These are phyloP conservation scores for Knufia fluminis DNA, from an alignment of 2,329 filamentous ascomycete genomes.

Conservation along the genomic window DNA sequence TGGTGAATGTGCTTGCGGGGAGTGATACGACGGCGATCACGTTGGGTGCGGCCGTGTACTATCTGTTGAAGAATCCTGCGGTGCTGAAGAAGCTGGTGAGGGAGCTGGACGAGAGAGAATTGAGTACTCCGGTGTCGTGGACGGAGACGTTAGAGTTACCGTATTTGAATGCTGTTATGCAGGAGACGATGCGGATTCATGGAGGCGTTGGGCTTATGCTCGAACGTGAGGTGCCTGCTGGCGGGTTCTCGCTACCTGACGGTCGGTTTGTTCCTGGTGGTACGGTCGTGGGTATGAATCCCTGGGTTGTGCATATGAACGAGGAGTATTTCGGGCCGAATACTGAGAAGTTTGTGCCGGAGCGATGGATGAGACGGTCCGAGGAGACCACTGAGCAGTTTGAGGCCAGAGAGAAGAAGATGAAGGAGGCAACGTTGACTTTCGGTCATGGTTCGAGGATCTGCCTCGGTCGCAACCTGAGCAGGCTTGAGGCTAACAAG, in stretches of 20 bases:
- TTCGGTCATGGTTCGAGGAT: neutral
- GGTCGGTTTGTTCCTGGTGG: slow-evolving; percentile 24
- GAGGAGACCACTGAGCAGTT: neutral
- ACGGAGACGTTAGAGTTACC: slow-evolving; percentile 37
- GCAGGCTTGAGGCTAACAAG: neutral
- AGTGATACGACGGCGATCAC: slow-evolving; percentile 17
- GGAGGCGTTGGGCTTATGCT: slow-evolving; percentile 30
- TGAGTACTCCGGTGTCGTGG: slow-evolving; percentile 51
- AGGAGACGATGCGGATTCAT: slow-evolving; percentile 40
- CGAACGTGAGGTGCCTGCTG: slow-evolving; percentile 41
- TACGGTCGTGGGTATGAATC: slow-evolving; percentile 15
- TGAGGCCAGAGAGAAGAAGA: neutral
- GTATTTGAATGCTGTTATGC: slow-evolving; percentile 39
- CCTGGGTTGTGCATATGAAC: slow-evolving; percentile 16
- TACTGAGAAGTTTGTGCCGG: slow-evolving; percentile 17
- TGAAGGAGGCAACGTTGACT: neutral
- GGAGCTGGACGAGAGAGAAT: slow-evolving; percentile 10
- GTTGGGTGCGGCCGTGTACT: slow-evolving; percentile 22
- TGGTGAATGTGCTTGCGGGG: slow-evolving; percentile 15
- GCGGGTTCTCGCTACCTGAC: slow-evolving; percentile 22
- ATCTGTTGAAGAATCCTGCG: slow-evolving; percentile 39
- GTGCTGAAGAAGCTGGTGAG: slow-evolving; percentile 8
- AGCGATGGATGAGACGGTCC: slow-evolving; percentile 26
- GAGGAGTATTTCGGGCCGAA: slow-evolving; percentile 20
- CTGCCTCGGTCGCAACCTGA: neutral